phyloP scores from a whole-genome alignment of 805 yeast genomes.

The Kluyveromyces aestuarii region DNA sequence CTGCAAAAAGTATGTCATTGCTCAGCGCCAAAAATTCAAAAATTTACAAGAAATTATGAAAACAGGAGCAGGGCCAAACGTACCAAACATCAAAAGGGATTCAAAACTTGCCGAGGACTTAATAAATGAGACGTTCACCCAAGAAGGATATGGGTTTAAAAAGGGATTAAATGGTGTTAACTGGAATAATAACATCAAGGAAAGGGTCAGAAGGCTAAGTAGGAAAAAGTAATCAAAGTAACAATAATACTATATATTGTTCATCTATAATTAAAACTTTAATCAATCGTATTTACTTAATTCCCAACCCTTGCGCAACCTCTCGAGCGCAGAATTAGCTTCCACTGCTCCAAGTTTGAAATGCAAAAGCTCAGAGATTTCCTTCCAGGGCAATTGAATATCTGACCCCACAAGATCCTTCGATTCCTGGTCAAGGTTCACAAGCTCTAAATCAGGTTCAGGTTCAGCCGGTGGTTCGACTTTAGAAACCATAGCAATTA shows the following conservation, averaged over 20 bases:
- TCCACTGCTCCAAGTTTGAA: constrained; percentile 27
- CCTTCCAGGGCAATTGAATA: constrained; percentile 35
- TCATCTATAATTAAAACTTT: background rate
- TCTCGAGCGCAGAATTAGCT: constrained; percentile 21
- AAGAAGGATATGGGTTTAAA: constrained; percentile 36
- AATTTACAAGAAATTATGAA: constrained; percentile 16
- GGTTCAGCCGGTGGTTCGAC: constrained; percentile 4
- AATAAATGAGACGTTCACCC: constrained; percentile 28
- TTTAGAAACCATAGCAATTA: constrained; percentile 38
- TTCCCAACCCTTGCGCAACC: constrained; percentile 35
- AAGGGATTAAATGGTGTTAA: constrained; percentile 41
- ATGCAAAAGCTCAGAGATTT: constrained; percentile 30
- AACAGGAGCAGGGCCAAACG: background rate
- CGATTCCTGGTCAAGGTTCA: constrained; percentile 1
- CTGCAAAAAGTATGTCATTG: constrained; percentile 69
- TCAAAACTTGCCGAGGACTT: constrained; percentile 15
- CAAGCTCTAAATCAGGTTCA: constrained; percentile 1
- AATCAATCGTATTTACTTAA: constrained; percentile 17
- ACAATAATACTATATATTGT: background rate
- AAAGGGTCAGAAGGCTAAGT: constrained; percentile 39
- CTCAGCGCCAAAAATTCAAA: constrained; percentile 40
- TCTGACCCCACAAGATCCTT: background rate
- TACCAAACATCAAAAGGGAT: constrained; percentile 6
- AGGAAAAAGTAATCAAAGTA: constrained; percentile 15
- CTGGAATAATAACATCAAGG: constrained; percentile 54